Evolutionary conservation across 2,329 filamentous ascomycete species (phyloP), one percentile per base, ranked within the genome.

Genomic region (Talaromyces atroroseus): DNA sequence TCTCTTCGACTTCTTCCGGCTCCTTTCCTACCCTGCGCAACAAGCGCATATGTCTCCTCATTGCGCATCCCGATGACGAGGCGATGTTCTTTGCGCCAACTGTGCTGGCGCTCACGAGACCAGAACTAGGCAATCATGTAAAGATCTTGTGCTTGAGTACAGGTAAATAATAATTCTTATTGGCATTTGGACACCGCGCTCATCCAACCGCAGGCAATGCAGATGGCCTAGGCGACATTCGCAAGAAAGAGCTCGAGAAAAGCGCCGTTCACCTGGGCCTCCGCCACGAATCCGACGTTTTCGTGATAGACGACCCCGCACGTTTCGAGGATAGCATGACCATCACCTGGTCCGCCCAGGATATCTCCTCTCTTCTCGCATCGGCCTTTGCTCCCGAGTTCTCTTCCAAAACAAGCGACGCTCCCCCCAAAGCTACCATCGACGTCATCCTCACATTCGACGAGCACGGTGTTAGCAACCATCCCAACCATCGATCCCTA

Each of bases 71-170:
- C 0, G 94, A 99, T 74, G 94, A 99, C 68, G 94, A 99, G 78
- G 94, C 92, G 72, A 99, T 99, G 94, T 99, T 99, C 80, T 99
- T 99, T 75, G 85, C 91, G 61, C 94, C 94, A 0, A 89, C 90
- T 0, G 80, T 97, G 14, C 80, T 95, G 64, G 85, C 89, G n/a
- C 82, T 99, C 57, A 92, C 91, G 18, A 80, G 82, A 14, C 90
- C 90, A 3, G 83, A 86, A 58, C 80, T 87, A 20, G 88, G 89
- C 3, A 97, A 99, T 74, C 90, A 95, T 69, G 82, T 99, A 68
- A 94, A 95, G 75, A 95, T 99, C 61, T 76, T 97, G 56, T 99
- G 94, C 75, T 77, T 99, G 61, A 95, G 89, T 74, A 92, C 86
- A 62, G 92, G 89, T 86, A 74, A 46, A 72, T 65, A 24, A 11